Evolutionary conservation across 495 filamentous ascomycete genomes (phyloP).

Genomic region (Aspergillus incahuasiensis): DNA sequence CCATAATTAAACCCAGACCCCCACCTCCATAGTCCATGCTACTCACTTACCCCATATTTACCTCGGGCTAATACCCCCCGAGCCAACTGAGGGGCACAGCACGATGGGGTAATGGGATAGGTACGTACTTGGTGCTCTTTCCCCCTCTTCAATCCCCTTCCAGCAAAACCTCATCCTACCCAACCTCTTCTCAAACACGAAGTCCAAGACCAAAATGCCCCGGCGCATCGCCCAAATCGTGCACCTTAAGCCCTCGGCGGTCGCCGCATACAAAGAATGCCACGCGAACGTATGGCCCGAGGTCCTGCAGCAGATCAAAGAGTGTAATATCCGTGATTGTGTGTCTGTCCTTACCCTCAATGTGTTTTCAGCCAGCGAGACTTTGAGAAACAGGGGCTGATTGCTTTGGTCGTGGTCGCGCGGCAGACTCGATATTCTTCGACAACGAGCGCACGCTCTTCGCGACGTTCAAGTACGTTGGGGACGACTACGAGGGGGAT

Average conservation of each 20-base stretch:
- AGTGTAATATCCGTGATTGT: conserved; percentile 71
- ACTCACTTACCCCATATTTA: neutral
- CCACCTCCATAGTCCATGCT: neutral
- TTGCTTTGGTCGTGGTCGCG: too few relatives aligned
- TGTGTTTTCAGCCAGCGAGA: neutral
- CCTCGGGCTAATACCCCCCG: neutral
- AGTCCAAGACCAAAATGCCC: neutral
- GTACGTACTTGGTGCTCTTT: neutral
- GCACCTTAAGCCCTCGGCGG: conserved; percentile 60
- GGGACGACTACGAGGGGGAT: conserved; percentile 62
- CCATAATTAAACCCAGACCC: too few relatives aligned
- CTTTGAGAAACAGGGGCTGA: too few relatives aligned
- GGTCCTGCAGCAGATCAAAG: conserved; percentile 65
- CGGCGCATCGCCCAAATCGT: conserved; percentile 64
- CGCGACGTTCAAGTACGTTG: conserved; percentile 70
- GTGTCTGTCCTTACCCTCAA: conserved; percentile 4
- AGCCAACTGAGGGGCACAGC: neutral
- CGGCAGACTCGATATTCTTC: conserved; percentile 63
- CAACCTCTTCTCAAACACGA: neutral
- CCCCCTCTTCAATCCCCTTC: neutral
- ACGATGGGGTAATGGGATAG: neutral
- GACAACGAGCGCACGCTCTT: conserved; percentile 61
- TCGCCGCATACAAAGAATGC: conserved; percentile 64
- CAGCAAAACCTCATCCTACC: neutral
- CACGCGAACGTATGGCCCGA: conserved; percentile 72